Evolutionary conservation across 345 rosid species (phyloP).

Genomic region (Arabis alpina): DNA sequence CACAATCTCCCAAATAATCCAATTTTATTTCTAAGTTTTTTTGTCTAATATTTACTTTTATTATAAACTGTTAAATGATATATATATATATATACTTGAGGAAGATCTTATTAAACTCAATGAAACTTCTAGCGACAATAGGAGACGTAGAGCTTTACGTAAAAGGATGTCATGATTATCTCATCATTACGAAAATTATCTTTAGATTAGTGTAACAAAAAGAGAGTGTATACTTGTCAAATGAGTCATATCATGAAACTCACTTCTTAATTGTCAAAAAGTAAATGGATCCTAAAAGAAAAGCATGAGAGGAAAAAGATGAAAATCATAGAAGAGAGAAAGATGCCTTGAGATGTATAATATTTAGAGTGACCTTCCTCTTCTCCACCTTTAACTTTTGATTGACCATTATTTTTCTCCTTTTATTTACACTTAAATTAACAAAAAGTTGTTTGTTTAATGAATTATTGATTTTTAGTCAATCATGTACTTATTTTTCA

Average conservation of each 20-base stretch:
- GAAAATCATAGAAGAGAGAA: slow-evolving; percentile 35
- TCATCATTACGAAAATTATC: slow-evolving; percentile 40
- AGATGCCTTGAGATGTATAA: slow-evolving; percentile 42
- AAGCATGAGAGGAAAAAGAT: slow-evolving; percentile 6
- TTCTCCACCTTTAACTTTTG: slow-evolving; percentile 31
- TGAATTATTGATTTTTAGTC: slow-evolving; percentile 31
- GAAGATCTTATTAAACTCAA: slow-evolving; percentile 24
- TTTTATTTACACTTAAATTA: background rate
- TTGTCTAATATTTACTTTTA: background rate
- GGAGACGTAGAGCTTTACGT: slow-evolving; percentile 22
- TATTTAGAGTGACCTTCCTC: slow-evolving; percentile 36
- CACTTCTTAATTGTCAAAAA: slow-evolving; percentile 29
- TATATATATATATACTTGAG: background rate
- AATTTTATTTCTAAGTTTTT: slow-evolving; percentile 7
- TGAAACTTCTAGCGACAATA: slow-evolving; percentile 26
- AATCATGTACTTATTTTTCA: slow-evolving; percentile 13
- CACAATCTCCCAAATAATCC: background rate
- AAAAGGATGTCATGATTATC: slow-evolving; percentile 45
- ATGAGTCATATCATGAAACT: slow-evolving; percentile 34
- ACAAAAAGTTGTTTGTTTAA: background rate
- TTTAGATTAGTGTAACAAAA: slow-evolving; percentile 20
- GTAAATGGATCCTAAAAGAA: slow-evolving; percentile 37
- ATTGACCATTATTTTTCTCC: slow-evolving; percentile 22
- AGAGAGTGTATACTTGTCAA: slow-evolving; percentile 20
- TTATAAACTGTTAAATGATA: background rate